phyloP scores from a whole-genome alignment of 2,329 filamentous ascomycete species.

The Trichoderma atrobrunneum region DNA sequence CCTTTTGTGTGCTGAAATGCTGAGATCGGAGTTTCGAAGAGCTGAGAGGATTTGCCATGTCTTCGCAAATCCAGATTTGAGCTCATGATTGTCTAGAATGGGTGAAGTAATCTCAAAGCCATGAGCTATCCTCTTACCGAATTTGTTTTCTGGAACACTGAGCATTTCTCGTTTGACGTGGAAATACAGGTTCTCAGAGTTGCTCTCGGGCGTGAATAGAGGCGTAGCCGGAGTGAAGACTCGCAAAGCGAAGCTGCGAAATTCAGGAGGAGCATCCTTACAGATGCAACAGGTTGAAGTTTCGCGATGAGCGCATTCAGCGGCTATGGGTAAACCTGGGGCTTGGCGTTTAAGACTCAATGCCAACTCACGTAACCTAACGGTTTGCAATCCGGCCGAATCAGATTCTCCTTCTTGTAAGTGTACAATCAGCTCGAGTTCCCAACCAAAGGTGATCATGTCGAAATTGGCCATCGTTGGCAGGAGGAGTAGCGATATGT shows the following conservation, averaged over 20 bases:
- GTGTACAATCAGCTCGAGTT: constrained; percentile 25
- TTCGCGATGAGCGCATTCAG: background rate
- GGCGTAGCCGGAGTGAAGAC: background rate
- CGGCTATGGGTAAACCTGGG: background rate
- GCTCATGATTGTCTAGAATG: constrained; percentile 22
- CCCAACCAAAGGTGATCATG: constrained; percentile 25
- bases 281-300: background rate
- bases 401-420: background rate
- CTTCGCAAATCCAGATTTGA: constrained; percentile 19
- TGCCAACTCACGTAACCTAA: background rate
- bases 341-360: background rate
- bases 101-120: constrained; percentile 25
- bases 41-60: constrained; percentile 13
- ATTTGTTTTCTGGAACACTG: background rate
- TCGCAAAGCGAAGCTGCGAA: background rate
- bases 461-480: background rate
- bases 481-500: background rate
- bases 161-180: constrained; percentile 22
- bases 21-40: constrained; percentile 6
- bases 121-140: constrained; percentile 14
- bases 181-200: constrained; percentile 17
- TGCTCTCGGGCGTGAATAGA: background rate
- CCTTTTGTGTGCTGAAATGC: constrained; percentile 18
- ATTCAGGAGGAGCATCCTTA: background rate
- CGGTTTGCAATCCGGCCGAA: background rate